These are phyloP conservation scores for Conticribra guillardii DNA, from an alignment of 108 stramenopile genomes.

Conservation along the genomic window DNA sequence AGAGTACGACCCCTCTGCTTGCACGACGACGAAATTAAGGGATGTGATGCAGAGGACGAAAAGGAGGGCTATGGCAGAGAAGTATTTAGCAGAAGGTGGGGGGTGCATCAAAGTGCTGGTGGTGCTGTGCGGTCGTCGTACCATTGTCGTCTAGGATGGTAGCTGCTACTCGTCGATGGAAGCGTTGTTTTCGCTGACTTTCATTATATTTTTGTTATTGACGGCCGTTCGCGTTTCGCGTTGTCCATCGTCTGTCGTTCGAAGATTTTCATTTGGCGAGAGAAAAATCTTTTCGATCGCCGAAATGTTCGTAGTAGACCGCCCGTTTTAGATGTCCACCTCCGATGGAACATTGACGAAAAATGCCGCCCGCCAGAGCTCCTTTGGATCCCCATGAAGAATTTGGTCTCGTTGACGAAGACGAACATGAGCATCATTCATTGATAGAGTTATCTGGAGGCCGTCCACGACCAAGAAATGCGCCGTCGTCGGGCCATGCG, in stretches of 20 bases:
- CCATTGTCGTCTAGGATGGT: too few relatives aligned
- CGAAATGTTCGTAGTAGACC: too few relatives aligned
- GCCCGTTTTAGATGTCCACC: too few relatives aligned
- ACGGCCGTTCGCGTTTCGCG: too few relatives aligned
- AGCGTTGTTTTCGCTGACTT: too few relatives aligned
- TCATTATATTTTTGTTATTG: too few relatives aligned
- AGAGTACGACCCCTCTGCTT: slow-evolving; percentile 33
- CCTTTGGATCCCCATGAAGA: neutral
- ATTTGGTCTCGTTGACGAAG: neutral
- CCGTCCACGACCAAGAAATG: neutral
- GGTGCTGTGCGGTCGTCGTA: too few relatives aligned
- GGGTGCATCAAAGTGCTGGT: neutral
- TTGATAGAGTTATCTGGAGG: neutral
- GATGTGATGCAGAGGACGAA: neutral
- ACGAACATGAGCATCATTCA: neutral
- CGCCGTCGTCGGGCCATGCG: neutral
- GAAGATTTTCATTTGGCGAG: too few relatives aligned
- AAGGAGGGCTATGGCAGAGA: neutral
- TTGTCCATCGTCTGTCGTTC: too few relatives aligned
- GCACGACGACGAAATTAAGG: neutral
- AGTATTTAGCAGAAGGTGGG: neutral
- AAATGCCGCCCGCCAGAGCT: neutral
- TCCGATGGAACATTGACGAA: too few relatives aligned
- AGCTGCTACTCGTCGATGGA: too few relatives aligned
- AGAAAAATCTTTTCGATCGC: too few relatives aligned